Percentiles rank a stretch among this genome's conserved stretches.
phyloP scores from a whole-genome alignment of 441 rosid genomes.

The Kokia cookei region DNA sequence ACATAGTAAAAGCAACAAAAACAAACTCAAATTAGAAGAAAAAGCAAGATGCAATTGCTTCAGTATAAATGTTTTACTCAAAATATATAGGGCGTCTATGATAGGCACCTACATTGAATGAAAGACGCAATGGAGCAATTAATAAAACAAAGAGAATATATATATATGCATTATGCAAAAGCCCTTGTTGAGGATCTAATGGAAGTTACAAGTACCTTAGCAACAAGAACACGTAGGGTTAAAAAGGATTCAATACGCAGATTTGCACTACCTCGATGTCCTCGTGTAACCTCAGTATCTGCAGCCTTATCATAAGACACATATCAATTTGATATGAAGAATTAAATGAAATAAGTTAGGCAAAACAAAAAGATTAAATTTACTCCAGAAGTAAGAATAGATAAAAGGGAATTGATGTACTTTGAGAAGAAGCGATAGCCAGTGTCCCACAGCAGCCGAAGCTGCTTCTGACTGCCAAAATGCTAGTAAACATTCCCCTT shows the following conservation, averaged over 20 bases:
- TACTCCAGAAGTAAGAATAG: neutral
- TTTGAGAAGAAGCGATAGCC: constrained; percentile 91
- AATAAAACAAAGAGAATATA: neutral
- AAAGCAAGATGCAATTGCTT: neutral
- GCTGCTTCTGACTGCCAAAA: constrained; percentile 82
- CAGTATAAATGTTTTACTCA: neutral
- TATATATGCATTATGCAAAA: neutral
- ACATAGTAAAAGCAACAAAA: neutral
- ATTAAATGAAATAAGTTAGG: neutral
- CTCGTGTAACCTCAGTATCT: constrained; percentile 76
- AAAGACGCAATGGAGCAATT: neutral
- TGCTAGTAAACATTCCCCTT: constrained; percentile 64
- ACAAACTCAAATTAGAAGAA: neutral
- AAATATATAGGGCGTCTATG: neutral
- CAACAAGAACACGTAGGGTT: constrained; percentile 75
- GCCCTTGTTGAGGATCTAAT: neutral
- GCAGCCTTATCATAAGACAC: constrained; percentile 60
- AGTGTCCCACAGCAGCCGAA: constrained; percentile 85
- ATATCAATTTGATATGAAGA: constrained; percentile 11
- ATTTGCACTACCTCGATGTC: constrained; percentile 83
- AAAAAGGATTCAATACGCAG: constrained; percentile 79
- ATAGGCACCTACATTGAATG: neutral
- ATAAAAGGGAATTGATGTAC: constrained; percentile 25
- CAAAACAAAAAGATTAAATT: neutral
- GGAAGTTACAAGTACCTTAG: constrained; percentile 55